A percentile compares a stretch with the other conserved stretches of the same genome.
phyloP scores from a whole-genome alignment of 208 protist genomes.

The Trypanosoma melophagium region DNA sequence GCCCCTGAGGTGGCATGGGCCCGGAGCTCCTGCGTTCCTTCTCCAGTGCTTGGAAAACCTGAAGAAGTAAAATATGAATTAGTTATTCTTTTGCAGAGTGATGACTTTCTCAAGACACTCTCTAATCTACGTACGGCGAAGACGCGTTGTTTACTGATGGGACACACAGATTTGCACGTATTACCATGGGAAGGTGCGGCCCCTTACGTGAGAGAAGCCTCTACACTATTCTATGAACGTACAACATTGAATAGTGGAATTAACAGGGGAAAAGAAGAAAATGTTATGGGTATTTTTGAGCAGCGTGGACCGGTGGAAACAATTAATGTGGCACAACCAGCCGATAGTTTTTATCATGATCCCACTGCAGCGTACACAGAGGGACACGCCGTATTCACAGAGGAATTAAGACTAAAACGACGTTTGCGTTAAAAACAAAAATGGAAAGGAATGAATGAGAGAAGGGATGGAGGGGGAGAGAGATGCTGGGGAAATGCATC shows the following conservation, averaged over 20 bases:
- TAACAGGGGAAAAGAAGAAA: neutral
- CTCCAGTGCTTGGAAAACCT: slow-evolving; percentile 51
- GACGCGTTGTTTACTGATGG: slow-evolving; percentile 59
- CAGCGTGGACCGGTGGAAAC: slow-evolving; percentile 37
- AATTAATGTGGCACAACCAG: slow-evolving; percentile 51
- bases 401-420: slow-evolving; percentile 66
- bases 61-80: slow-evolving; percentile 63
- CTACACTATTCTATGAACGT: slow-evolving; percentile 65
- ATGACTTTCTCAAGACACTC: slow-evolving; percentile 55
- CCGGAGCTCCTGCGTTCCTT: slow-evolving; percentile 70
- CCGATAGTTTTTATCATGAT: slow-evolving; percentile 83
- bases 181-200: slow-evolving; percentile 60
- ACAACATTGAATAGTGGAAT: slow-evolving; percentile 11
- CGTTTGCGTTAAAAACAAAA: slow-evolving; percentile 7
- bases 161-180: slow-evolving; percentile 78
- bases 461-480: too few species aligned
- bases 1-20: slow-evolving; percentile 69
- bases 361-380: slow-evolving; percentile 81
- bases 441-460: neutral
- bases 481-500: too few species aligned
- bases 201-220: slow-evolving; percentile 61
- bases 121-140: slow-evolving; percentile 60
- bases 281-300: slow-evolving; percentile 48
- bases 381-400: slow-evolving; percentile 81
- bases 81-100: slow-evolving; percentile 70